Evolutionary conservation across 2,329 filamentous ascomycete species (phyloP).

Genomic region (Elsinoe arachidis): DNA sequence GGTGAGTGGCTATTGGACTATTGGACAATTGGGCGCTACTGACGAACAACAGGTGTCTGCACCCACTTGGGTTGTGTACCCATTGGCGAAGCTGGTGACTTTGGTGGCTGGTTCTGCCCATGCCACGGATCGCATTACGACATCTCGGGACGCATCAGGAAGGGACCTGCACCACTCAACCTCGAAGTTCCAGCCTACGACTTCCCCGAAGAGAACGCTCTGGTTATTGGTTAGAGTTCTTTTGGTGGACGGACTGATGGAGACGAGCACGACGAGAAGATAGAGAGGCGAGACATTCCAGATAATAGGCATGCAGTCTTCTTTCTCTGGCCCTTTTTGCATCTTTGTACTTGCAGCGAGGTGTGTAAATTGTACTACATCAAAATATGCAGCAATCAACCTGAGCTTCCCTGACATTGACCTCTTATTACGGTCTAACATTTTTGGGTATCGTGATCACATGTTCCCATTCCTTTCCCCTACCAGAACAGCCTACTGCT

Average conservation of each 20-base stretch:
- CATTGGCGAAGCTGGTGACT: conserved; percentile 97
- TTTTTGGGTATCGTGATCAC: conserved; percentile 3
- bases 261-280: background rate
- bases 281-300: background rate
- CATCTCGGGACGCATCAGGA: conserved; percentile 96
- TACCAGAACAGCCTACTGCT: background rate
- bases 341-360: conserved; percentile 11
- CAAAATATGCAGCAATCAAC: conserved; percentile 3
- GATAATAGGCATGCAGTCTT: conserved; percentile 10
- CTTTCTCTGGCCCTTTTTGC: conserved; percentile 6
- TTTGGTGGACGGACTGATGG: background rate
- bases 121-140: conserved; percentile 99
- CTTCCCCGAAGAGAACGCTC: conserved; percentile 80
- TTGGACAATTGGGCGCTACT: conserved; percentile 18
- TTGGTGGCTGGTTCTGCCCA: conserved; percentile 98
- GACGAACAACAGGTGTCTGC: conserved; percentile 68
- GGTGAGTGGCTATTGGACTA: conserved; percentile 45
- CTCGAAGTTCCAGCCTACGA: conserved; percentile 89
- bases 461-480: background rate
- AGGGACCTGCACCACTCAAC: conserved; percentile 94
- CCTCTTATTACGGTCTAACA: background rate
- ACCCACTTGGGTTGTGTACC: conserved; percentile 98
- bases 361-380: conserved; percentile 14
- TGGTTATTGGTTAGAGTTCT: conserved; percentile 76
- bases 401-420: background rate